Conservation (phyloP, 2,329 filamentous ascomycete species). For the Fonsecaea multimorphosa region DNA sequence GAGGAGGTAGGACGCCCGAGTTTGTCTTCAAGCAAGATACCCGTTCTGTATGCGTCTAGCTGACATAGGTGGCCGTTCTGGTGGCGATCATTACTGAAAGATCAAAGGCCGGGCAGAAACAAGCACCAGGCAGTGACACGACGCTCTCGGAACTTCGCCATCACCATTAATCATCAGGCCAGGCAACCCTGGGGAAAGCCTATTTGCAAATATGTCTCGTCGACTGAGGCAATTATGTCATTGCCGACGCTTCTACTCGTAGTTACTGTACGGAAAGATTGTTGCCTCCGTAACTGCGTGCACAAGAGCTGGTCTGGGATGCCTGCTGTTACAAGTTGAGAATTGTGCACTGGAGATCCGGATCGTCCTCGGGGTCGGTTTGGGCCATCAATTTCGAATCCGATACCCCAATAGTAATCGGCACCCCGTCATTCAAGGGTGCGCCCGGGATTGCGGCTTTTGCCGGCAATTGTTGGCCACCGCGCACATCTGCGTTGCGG, state of each 20-base stretch:
- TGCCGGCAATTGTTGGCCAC: background rate
- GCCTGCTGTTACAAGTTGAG: background rate
- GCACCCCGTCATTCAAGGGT: background rate
- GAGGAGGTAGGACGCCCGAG: background rate
- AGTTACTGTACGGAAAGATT: background rate
- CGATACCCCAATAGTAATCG: background rate
- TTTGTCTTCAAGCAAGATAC: background rate
- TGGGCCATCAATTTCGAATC: background rate
- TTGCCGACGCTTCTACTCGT: background rate
- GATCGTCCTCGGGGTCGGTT: background rate
- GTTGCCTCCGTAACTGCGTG: background rate
- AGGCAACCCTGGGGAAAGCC: background rate
- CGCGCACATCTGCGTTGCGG: constrained; percentile 1
- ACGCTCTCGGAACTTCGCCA: background rate
- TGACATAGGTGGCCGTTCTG: background rate
- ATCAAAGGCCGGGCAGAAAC: background rate
- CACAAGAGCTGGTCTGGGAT: background rate
- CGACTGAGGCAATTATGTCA: constrained; percentile 11
- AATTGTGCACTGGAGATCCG: background rate
- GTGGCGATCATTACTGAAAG: background rate
- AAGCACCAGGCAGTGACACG: constrained; percentile 7
- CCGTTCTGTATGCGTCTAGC: background rate
- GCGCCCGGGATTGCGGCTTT: background rate
- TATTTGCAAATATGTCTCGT: background rate
- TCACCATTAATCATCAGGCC: constrained; percentile 15